Percentiles rank a stretch among this genome's conserved stretches.
Evolutionary conservation across 768 basidiomycete species (phyloP).

Genomic region (Cyathus striatus): DNA sequence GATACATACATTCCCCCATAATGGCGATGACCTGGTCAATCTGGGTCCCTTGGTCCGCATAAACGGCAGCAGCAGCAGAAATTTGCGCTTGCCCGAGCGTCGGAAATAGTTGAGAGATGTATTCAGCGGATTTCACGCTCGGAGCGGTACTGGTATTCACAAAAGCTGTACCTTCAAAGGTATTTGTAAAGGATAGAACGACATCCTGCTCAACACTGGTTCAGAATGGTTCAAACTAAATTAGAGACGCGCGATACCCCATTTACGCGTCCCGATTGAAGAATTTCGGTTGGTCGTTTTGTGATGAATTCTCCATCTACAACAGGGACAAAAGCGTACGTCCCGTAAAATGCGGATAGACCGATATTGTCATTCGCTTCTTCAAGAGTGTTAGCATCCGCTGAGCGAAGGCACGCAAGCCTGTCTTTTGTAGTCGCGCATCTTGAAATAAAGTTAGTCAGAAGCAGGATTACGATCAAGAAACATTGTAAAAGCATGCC

Average conservation of each 20-base stretch:
- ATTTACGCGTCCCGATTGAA: not conserved
- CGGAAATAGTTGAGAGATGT: slow-evolving; percentile 33
- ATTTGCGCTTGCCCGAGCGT: slow-evolving; percentile 20
- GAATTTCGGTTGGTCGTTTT: not conserved
- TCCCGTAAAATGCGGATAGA: not conserved
- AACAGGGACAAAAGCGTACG: not conserved
- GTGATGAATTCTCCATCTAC: not conserved
- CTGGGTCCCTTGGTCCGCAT: slow-evolving; percentile 23
- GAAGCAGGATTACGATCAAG: no score
- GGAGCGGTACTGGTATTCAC: slow-evolving; percentile 23
- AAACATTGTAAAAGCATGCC: not conserved
- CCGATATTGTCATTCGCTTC: slow-evolving; percentile 1
- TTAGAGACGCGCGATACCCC: not conserved
- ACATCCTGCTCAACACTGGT: slow-evolving; percentile 14
- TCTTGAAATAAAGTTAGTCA: not conserved
- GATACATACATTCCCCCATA: slow-evolving; percentile 31
- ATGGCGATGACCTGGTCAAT: slow-evolving; percentile 26
- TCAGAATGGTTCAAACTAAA: not conserved
- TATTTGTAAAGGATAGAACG: slow-evolving; percentile 32
- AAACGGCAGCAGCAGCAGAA: slow-evolving; percentile 15
- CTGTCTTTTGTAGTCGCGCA: not conserved
- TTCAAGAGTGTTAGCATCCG: not conserved
- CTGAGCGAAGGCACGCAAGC: not conserved
- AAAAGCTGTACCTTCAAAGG: slow-evolving; percentile 30
- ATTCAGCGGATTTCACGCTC: slow-evolving; percentile 20